phyloP scores from a whole-genome alignment of 176 grass and related monocot species.

The Ensete ventricosum region DNA sequence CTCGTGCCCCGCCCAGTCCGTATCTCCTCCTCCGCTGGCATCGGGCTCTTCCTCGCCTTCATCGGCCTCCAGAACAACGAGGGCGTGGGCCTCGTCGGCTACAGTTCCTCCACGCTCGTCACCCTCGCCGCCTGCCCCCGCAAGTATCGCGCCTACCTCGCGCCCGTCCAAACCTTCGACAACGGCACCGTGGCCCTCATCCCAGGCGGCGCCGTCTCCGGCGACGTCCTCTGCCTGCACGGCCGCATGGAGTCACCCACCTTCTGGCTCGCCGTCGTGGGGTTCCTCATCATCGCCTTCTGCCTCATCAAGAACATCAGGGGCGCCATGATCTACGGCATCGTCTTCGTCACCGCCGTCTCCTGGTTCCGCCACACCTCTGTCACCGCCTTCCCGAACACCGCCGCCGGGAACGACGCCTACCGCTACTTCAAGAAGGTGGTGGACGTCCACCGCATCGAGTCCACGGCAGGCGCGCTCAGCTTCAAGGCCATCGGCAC shows the following conservation, averaged over 20 bases:
- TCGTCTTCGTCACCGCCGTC: constrained; percentile 10
- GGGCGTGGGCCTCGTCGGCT: constrained; percentile 12
- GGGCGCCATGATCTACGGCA: constrained; percentile 16
- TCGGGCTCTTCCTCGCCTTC: constrained; percentile 18
- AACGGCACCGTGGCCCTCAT: constrained; percentile 7
- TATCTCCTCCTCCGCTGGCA: constrained; percentile 8
- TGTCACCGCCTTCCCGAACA: constrained; percentile 2
- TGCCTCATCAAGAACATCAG: constrained; percentile 5
- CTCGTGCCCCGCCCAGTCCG: constrained; percentile 8
- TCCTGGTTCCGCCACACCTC: constrained; percentile 12
- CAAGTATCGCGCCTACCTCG: constrained; percentile 1
- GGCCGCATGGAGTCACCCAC: constrained; percentile 1
- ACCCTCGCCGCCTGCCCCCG: constrained; percentile 14
- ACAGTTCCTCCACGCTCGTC: constrained; percentile 15
- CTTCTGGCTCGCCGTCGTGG: constrained; percentile 9
- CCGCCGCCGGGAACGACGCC: background rate
- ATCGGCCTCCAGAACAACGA: constrained; percentile 8
- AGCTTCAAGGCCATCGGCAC: constrained; percentile 4
- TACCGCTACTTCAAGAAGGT: constrained; percentile 13
- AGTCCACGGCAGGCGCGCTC: background rate
- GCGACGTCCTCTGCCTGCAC: constrained; percentile 6
- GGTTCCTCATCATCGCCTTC: constrained; percentile 7
- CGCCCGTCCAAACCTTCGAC: constrained; percentile 1
- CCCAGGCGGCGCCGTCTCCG: constrained; percentile 2
- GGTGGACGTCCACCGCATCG: background rate